Percentiles rank a stretch among this genome's conserved stretches.
phyloP scores from a whole-genome alignment of 1,284 basidiomycete species.

The Pseudozyma hubeiensis region DNA sequence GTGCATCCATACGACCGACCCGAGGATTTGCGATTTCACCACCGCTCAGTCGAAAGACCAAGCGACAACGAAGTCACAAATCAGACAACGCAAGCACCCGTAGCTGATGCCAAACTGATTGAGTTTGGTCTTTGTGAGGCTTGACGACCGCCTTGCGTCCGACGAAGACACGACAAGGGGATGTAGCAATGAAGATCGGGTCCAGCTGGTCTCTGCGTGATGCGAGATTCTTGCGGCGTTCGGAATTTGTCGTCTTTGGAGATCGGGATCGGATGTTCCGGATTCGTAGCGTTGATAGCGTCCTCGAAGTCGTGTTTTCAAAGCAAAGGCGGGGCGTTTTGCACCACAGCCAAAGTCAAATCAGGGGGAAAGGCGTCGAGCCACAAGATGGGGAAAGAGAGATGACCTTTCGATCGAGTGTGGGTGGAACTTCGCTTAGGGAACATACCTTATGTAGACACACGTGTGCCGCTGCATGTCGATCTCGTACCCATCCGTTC shows the following conservation, averaged over 20 bases:
- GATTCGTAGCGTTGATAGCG: not conserved
- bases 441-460: conserved; percentile 28
- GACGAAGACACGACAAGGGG: not conserved
- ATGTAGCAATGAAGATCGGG: not conserved
- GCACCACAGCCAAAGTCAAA: conserved; percentile 34
- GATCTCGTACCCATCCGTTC: conserved; percentile 28
- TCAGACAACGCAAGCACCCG: conserved; percentile 61
- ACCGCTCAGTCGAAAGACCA: conserved; percentile 1
- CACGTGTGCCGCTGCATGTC: conserved; percentile 3
- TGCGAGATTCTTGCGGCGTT: no score
- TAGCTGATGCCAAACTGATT: conserved; percentile 61
- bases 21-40: conserved; percentile 20
- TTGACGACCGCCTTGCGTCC: conserved; percentile 25
- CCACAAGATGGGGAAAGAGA: conserved; percentile 14
- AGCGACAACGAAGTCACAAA: conserved; percentile 8
- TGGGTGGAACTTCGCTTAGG: conserved; percentile 18
- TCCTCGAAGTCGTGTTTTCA: conserved; percentile 1
- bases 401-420: conserved; percentile 20
- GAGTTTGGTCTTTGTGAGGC: conserved; percentile 45
- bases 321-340: conserved; percentile 1
- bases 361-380: conserved; percentile 44
- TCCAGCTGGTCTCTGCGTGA: no score
- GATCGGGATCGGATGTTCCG: no score
- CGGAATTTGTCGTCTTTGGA: no score
- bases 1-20: conserved; percentile 7